phyloP scores from a whole-genome alignment of 768 basidiomycete genomes.

The Galerina marginata region DNA sequence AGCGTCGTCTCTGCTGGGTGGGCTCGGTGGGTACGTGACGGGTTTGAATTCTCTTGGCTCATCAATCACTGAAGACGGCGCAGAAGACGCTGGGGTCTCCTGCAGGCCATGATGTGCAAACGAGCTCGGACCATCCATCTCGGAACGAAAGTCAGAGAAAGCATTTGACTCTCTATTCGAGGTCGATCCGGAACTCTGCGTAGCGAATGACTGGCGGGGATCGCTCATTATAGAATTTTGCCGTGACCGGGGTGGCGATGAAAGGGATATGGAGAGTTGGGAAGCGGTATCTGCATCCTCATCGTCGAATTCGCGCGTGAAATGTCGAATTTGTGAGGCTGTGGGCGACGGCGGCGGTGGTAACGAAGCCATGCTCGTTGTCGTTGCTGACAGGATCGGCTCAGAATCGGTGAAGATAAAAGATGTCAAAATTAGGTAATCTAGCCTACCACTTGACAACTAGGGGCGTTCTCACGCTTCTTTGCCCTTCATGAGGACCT shows the following conservation, averaged over 20 bases:
- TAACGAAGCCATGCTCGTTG: constrained; percentile 23
- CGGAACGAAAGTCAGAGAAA: constrained; percentile 11
- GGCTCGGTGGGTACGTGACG: constrained; percentile 66
- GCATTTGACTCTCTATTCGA: constrained; percentile 22
- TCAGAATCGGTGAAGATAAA: not conserved
- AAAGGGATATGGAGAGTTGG: constrained; percentile 77
- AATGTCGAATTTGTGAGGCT: constrained; percentile 31
- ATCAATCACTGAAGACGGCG: constrained; percentile 52
- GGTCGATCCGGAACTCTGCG: constrained; percentile 32
- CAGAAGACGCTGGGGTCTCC: constrained; percentile 59
- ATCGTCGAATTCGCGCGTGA: constrained; percentile 42
- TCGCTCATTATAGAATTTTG: constrained; percentile 39
- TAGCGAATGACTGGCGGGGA: constrained; percentile 33
- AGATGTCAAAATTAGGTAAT: constrained; percentile 3
- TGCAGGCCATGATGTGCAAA: not conserved
- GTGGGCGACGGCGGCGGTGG: constrained; percentile 40
- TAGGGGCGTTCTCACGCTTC: not conserved
- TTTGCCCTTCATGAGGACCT: no score
- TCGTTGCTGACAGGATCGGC: constrained; percentile 2
- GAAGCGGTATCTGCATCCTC: constrained; percentile 80
- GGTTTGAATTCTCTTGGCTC: constrained; percentile 32
- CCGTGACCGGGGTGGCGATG: constrained; percentile 64
- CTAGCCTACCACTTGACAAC: not conserved
- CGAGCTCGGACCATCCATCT: constrained; percentile 8
- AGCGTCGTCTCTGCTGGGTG: constrained; percentile 48